Evolutionary conservation across 352 stramenopile species (phyloP).

Genomic region (Elongisporangium senticosum): DNA sequence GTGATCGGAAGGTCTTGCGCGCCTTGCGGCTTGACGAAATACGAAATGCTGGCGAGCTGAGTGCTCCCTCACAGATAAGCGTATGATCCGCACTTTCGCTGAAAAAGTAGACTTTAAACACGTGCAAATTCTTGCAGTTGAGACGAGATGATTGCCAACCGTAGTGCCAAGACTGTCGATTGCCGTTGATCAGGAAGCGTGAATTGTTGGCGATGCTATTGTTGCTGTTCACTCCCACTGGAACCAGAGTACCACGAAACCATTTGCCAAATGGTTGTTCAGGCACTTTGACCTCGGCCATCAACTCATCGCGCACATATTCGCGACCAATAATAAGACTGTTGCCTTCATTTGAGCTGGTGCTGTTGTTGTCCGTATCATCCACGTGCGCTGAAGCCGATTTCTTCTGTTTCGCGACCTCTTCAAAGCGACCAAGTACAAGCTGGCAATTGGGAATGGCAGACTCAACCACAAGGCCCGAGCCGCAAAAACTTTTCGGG

Average conservation of each 20-base stretch:
- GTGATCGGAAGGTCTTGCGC: constrained; percentile 67
- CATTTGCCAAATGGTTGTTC: constrained; percentile 73
- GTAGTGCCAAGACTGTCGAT: constrained; percentile 85
- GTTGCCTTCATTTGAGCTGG: constrained; percentile 14
- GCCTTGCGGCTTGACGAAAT: constrained; percentile 83
- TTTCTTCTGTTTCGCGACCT: constrained; percentile 40
- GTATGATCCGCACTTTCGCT: constrained; percentile 17
- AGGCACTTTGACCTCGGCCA: constrained; percentile 69
- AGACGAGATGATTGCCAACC: constrained; percentile 79
- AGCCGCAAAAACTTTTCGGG: constrained; percentile 82
- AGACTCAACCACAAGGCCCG: constrained; percentile 70
- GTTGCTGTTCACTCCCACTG: constrained; percentile 11
- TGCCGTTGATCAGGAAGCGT: constrained; percentile 77
- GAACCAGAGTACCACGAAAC: constrained; percentile 52
- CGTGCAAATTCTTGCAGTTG: constrained; percentile 82
- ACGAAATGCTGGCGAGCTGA: constrained; percentile 62
- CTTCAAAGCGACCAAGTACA: constrained; percentile 70
- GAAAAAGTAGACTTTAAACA: constrained; percentile 76
- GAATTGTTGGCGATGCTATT: constrained; percentile 8
- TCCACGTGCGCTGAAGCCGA: constrained; percentile 2
- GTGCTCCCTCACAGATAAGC: constrained; percentile 43
- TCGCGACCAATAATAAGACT: constrained; percentile 30
- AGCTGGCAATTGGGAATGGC: constrained; percentile 47
- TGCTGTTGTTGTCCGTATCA: constrained; percentile 1
- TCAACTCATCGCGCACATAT: constrained; percentile 58